Conservation (phyloP, 2,329 filamentous ascomycete species). For the Alternaria postmessia region DNA sequence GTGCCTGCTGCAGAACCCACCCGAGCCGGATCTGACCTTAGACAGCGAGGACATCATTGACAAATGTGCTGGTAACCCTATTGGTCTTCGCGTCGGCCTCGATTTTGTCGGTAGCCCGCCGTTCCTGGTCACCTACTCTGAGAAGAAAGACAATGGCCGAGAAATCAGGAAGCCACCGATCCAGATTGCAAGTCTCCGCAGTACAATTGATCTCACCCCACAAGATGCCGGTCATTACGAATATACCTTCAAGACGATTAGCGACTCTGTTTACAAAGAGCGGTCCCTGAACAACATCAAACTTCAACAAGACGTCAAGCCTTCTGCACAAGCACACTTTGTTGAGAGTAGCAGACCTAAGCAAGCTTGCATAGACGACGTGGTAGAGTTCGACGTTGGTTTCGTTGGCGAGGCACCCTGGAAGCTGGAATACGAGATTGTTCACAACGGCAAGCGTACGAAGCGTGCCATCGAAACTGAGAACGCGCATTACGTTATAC, state of each 20-base stretch:
- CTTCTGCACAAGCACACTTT: slow-evolving; percentile 80
- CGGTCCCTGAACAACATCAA: slow-evolving; percentile 61
- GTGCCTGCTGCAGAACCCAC: slow-evolving; percentile 90
- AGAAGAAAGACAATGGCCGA: slow-evolving; percentile 66
- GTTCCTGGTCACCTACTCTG: slow-evolving; percentile 81
- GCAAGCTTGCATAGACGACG: slow-evolving; percentile 83
- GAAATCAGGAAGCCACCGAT: slow-evolving; percentile 62
- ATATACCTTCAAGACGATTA: slow-evolving; percentile 83
- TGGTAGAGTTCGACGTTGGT: slow-evolving; percentile 75
- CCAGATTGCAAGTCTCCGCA: slow-evolving; percentile 70
- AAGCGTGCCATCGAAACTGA: slow-evolving; percentile 73
- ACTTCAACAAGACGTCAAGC: slow-evolving; percentile 90
- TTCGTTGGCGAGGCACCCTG: slow-evolving; percentile 87
- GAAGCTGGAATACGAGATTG: slow-evolving; percentile 88
- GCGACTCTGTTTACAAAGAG: slow-evolving; percentile 80
- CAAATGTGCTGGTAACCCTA: slow-evolving; percentile 92
- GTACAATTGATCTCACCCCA: slow-evolving; percentile 86
- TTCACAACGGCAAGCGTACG: slow-evolving; percentile 85
- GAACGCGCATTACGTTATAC: slow-evolving; percentile 71
- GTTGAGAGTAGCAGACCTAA: slow-evolving; percentile 65
- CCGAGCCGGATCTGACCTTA: slow-evolving; percentile 80
- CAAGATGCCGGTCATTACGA: slow-evolving; percentile 82
- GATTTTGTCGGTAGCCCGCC: slow-evolving; percentile 93
- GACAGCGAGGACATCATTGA: slow-evolving; percentile 85
- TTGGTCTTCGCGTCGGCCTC: slow-evolving; percentile 86